Conservation (phyloP, 352 stramenopile species). For the Elongisporangium anandrum region DNA sequence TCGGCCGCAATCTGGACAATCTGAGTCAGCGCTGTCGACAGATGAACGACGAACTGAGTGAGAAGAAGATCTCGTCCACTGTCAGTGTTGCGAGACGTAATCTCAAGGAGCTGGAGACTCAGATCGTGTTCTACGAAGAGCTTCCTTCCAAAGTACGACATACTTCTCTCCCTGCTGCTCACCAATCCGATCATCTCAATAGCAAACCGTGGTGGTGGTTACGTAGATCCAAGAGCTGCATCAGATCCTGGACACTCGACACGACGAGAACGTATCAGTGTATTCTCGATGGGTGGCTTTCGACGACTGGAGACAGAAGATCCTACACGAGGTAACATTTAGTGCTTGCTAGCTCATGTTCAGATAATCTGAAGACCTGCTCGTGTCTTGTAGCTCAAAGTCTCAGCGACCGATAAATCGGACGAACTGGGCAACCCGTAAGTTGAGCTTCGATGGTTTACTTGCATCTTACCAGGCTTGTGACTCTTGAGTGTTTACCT, state of each 20-base stretch:
- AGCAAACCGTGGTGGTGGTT: background rate
- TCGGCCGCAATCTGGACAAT: conserved; percentile 52
- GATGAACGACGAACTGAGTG: conserved; percentile 82
- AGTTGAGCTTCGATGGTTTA: too few relatives aligned
- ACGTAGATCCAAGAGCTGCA: conserved; percentile 35
- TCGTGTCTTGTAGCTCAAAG: conserved; percentile 32
- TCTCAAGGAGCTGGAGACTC: conserved; percentile 70
- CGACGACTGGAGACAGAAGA: conserved; percentile 81
- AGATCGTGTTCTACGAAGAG: conserved; percentile 84
- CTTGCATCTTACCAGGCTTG: background rate
- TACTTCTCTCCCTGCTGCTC: too few relatives aligned
- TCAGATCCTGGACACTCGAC: conserved; percentile 36
- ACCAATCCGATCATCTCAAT: too few relatives aligned
- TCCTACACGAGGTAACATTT: conserved; percentile 59
- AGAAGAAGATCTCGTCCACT: conserved; percentile 74
- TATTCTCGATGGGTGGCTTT: conserved; percentile 71
- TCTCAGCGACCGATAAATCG: conserved; percentile 49
- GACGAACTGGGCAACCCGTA: conserved; percentile 75
- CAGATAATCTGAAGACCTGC: background rate
- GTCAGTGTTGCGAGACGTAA: conserved; percentile 81
- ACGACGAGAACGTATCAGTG: conserved; percentile 50
- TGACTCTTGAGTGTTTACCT: background rate
- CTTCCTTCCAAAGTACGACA: conserved; percentile 45
- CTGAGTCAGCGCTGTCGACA: conserved; percentile 59
- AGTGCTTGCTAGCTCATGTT: background rate